Base-by-base conservation (phyloP, 805 yeast genomes). In the Wickerhamiella musiphila region DNA sequence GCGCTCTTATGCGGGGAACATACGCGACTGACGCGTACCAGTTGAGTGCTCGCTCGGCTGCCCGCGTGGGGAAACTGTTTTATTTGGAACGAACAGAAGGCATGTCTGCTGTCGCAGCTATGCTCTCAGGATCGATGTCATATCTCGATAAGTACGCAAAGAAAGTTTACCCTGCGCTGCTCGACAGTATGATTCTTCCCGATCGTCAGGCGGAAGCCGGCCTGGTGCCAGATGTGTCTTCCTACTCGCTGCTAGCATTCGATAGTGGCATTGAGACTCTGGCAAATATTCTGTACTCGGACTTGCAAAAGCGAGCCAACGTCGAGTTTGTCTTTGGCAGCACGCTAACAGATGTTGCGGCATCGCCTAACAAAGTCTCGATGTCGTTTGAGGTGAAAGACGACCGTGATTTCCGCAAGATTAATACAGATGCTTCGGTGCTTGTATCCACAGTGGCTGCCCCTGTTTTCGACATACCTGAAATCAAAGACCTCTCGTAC, bases 1-100 rank as follows among this genome's bases (percentile, higher is more conserved):
- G 93, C 52, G 96, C 94, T 0, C 56, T 83, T 4, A 60, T 77
- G 49, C 82, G 83, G 47, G 98, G 98, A 0, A 72, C 90, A 1
- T 86, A 83, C 52, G 94, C 93, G 1, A 90, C 81, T n/a, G 93
- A 84, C 51, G 62, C 71, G 2, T 46, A 61, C 5, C 58, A 66
- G 35, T 53, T 86, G 30, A 78, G 93, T 57, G 70, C 76, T 0
- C 55, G 66, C 14, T 48, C 54, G 0, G 55, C 49, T 5, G 61
- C 77, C 4, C 61, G 79, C 1, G 48, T 79, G 39, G 71, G 73
- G 3, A 44, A 53, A 7, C 44, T 81, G 42, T 69, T 63, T 29
- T 57, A 66, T 9, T 52, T 73, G 28, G 94, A 83, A 47, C 36
- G 53, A 5, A 35, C 48, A 16, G 47, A 55, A 18, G 52, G 65